Conservation (phyloP, 192 early-diverging fungal species). For the Coemansia sp. region DNA sequence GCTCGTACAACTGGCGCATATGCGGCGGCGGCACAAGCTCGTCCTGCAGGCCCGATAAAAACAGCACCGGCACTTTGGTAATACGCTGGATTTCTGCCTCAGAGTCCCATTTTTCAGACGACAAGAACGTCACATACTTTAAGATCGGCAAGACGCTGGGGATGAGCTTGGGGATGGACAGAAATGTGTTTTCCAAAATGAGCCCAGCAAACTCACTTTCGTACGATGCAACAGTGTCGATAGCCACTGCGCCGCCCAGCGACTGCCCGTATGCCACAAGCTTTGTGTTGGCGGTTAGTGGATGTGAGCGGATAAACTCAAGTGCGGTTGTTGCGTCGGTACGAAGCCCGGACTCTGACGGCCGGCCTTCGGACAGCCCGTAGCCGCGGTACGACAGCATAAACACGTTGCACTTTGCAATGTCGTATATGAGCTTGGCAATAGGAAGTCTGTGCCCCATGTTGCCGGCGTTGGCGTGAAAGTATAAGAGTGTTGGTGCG, state of each 20-base stretch:
- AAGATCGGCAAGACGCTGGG: constrained; percentile 80
- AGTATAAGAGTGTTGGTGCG: constrained; percentile 80
- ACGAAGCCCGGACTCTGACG: constrained; percentile 83
- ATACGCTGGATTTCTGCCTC: constrained; percentile 70
- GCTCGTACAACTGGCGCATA: constrained; percentile 75
- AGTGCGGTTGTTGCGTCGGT: constrained; percentile 86
- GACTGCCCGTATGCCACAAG: constrained; percentile 93
- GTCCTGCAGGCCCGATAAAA: constrained; percentile 78
- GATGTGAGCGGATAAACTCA: constrained; percentile 79
- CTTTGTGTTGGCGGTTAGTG: constrained; percentile 69
- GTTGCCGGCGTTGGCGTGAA: constrained; percentile 98
- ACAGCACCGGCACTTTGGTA: constrained; percentile 68
- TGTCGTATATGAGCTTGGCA: constrained; percentile 69
- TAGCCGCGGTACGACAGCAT: constrained; percentile 99
- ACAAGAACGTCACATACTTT: constrained; percentile 72
- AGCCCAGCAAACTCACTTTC: constrained; percentile 75
- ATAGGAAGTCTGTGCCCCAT: constrained; percentile 97
- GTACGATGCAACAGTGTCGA: constrained; percentile 78
- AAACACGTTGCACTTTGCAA: constrained; percentile 79
- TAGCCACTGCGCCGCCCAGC: constrained; percentile 95
- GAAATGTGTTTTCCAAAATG: constrained; percentile 94
- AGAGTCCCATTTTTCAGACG: constrained; percentile 89
- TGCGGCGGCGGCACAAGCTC: constrained; percentile 87
- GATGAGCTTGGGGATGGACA: constrained; percentile 83
- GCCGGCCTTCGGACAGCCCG: constrained; percentile 82